Evolutionary conservation across 345 rosid genomes (phyloP).

Genomic region (Laguncularia racemosa): DNA sequence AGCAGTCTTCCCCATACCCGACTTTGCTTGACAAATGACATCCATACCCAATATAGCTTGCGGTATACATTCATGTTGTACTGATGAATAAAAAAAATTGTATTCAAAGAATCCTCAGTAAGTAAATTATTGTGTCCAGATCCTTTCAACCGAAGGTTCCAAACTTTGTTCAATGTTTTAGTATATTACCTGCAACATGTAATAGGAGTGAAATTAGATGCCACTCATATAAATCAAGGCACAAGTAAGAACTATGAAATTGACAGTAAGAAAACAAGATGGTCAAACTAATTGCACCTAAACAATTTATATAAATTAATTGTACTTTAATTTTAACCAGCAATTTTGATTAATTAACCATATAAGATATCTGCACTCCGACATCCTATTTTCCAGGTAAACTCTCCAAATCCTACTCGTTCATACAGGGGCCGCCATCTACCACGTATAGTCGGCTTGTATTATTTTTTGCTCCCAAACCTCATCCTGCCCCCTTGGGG

Average conservation of each 20-base stretch:
- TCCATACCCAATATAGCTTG: constrained; percentile 99
- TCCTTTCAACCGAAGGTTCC: constrained; percentile 57
- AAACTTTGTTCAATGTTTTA: constrained; percentile 14
- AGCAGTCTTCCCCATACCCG: constrained; percentile 99
- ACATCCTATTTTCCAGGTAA: too few relatives aligned
- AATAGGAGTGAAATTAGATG: background rate
- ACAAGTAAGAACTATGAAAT: too few relatives aligned
- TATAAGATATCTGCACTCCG: too few relatives aligned
- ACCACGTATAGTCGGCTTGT: too few relatives aligned
- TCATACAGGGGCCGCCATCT: too few relatives aligned
- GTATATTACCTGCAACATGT: constrained; percentile 48
- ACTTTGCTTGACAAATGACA: constrained; percentile 98
- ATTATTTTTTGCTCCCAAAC: too few relatives aligned
- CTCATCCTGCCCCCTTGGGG: too few relatives aligned
- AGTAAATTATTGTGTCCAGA: constrained; percentile 64
- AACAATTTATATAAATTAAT: background rate
- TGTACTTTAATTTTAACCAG: background rate
- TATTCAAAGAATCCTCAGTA: constrained; percentile 56
- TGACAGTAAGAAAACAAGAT: too few relatives aligned
- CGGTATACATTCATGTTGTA: constrained; percentile 99
- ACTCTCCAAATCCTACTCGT: too few relatives aligned
- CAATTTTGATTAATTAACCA: too few relatives aligned
- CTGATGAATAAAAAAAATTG: constrained; percentile 88
- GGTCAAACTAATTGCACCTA: too few relatives aligned
- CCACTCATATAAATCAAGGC: background rate